These are phyloP conservation scores for Phialocephala sp. DNA, from an alignment of 2,329 filamentous ascomycete species.

Conservation along the genomic window DNA sequence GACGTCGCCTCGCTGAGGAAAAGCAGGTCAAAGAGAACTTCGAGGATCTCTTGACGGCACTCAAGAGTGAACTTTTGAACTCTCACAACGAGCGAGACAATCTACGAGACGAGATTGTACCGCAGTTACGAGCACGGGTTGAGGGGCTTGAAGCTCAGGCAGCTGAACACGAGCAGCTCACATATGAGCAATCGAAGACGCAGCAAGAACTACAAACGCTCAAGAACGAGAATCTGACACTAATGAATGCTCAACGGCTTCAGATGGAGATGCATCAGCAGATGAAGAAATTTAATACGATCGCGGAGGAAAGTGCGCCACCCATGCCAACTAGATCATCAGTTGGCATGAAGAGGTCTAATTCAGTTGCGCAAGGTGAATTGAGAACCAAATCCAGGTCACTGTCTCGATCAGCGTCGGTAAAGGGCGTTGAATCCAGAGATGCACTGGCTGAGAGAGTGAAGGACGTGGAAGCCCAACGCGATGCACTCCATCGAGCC, in stretches of 20 bases:
- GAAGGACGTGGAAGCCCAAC: slow-evolving; percentile 91
- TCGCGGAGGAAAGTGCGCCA: slow-evolving; percentile 61
- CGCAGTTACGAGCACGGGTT: slow-evolving; percentile 75
- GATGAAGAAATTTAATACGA: slow-evolving; percentile 60
- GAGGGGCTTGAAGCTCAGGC: slow-evolving; percentile 80
- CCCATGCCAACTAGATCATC: slow-evolving; percentile 24
- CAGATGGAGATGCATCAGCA: slow-evolving; percentile 53
- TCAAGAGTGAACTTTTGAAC: slow-evolving; percentile 81
- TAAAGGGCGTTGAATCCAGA: slow-evolving; percentile 52
- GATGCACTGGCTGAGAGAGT: slow-evolving; percentile 78
- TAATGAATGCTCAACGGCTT: slow-evolving; percentile 50
- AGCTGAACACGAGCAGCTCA: slow-evolving; percentile 72
- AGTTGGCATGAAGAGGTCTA: slow-evolving; percentile 66
- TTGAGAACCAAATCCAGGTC: slow-evolving; percentile 42
- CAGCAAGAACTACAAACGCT: slow-evolving; percentile 83
- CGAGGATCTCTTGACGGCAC: slow-evolving; percentile 84
- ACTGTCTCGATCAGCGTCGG: slow-evolving; percentile 63
- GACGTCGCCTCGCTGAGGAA: slow-evolving; percentile 83
- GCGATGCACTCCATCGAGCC: slow-evolving; percentile 88
- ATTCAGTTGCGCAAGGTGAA: slow-evolving; percentile 60
- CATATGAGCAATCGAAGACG: slow-evolving; percentile 82
- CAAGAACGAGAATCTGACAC: slow-evolving; percentile 67
- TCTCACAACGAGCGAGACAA: slow-evolving; percentile 90
- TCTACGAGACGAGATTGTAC: slow-evolving; percentile 85
- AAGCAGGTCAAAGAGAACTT: slow-evolving; percentile 89